Conservation (phyloP, 2,329 filamentous ascomycete species). For the Raffaelea deltoideospora region DNA sequence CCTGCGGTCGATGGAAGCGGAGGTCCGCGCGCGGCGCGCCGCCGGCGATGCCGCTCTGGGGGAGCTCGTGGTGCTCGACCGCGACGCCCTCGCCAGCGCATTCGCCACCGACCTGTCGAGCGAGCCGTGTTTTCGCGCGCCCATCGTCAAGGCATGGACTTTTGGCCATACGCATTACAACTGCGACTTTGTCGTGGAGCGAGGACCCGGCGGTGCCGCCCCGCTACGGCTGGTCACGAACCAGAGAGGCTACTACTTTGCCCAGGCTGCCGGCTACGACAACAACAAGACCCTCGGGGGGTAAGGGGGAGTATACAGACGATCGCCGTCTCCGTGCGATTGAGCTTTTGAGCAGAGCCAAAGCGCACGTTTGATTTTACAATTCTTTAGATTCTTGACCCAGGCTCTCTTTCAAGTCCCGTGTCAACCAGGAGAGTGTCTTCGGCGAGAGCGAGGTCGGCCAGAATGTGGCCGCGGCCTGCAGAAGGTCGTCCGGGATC, state of each 20-base stretch:
- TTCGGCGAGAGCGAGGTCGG: too few species aligned
- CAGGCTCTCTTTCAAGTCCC: too few species aligned
- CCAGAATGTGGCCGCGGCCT: too few species aligned
- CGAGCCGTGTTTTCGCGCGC: slow-evolving; percentile 19
- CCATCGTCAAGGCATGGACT: slow-evolving; percentile 25
- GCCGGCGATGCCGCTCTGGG: slow-evolving; percentile 13
- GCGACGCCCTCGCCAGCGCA: slow-evolving; percentile 14
- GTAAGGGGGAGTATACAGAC: too few species aligned
- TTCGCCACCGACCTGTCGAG: slow-evolving; percentile 24
- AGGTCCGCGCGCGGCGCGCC: slow-evolving; percentile 4
- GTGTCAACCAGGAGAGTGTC: too few species aligned
- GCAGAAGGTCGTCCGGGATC: too few species aligned
- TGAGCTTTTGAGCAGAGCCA: too few species aligned
- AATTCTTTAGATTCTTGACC: too few species aligned
- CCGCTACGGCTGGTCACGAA: slow-evolving; percentile 16
- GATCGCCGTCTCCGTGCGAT: too few species aligned
- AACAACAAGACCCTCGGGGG: slow-evolving; percentile 13
- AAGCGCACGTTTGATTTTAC: too few species aligned
- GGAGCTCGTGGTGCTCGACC: slow-evolving; percentile 24
- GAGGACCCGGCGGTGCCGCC: slow-evolving; percentile 1
- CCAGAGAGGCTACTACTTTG: slow-evolving; percentile 16
- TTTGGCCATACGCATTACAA: slow-evolving; percentile 35
- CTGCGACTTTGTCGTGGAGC: slow-evolving; percentile 19
- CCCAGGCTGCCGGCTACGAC: slow-evolving; percentile 20
- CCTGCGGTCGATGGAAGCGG: slow-evolving; percentile 19